Base-by-base conservation (phyloP, 2,329 filamentous ascomycete genomes). In the Fusarium tupiense region DNA sequence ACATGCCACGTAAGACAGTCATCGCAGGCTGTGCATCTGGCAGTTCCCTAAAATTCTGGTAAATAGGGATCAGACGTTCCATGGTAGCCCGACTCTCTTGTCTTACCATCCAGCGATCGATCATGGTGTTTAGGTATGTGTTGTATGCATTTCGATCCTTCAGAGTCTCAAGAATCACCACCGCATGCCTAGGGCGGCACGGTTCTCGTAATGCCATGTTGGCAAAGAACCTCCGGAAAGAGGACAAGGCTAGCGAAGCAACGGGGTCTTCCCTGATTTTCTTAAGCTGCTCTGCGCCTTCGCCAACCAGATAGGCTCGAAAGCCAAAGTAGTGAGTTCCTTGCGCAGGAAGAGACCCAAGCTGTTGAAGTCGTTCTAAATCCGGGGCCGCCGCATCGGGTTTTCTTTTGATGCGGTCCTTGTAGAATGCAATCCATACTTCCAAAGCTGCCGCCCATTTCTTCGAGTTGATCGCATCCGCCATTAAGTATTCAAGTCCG, bases 401-500 rank as follows among this genome's bases (percentile, higher is more conserved):
- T 3, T 56, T 40, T 11, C 52, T 63, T 37, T 67, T 71, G 11
- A 70, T 41, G 29, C 74, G 70, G 46, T 75, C 67, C 6, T 69
- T 61, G 56, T 77, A 81, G 69, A 83, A 85, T 3, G 79, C 69
- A 26, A 78, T 59, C 85, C 84, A 87, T 1, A 82, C 74, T 14
- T 82, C 76, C n/a, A 83, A 68, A 3, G 84, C 69, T 20, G 75
- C 61, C 5, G 79, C 50, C 85, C 85, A 87, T 8, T 81, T 75
- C 17, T 76, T 73, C 6, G 77, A 77, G 37, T 72, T 78, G 40
- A 89, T 80, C 5, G 83, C 82, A 52, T 84, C 79, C 13, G 84
- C 80, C 24, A 88, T 71, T 11, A 89, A 71, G 24, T 84, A 77
- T 50, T 88, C 86, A 12, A 89, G 75, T 5, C 85, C 86, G 12